phyloP scores from a whole-genome alignment of 2,329 filamentous ascomycete species.

The Fusarium robinianum region DNA sequence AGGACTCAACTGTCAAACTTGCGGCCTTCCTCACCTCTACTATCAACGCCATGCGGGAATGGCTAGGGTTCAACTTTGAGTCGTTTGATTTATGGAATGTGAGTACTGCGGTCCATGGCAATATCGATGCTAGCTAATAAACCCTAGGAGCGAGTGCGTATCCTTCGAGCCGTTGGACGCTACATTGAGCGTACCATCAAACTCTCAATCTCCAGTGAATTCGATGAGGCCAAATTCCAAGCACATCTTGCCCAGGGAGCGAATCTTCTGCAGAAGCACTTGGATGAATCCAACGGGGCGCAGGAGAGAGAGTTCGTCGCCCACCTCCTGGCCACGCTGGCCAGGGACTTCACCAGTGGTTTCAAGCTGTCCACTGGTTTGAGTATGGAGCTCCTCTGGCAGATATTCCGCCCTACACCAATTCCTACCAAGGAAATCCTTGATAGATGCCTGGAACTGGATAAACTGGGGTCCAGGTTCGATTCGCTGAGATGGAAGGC shows the following conservation, averaged over 20 bases:
- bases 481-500: constrained; percentile 65
- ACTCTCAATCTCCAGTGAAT: constrained; percentile 50
- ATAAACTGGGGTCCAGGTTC: constrained; percentile 62
- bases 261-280: constrained; percentile 46
- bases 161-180: constrained; percentile 49
- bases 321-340: constrained; percentile 48
- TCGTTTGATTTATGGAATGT: constrained; percentile 41
- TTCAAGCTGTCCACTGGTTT: constrained; percentile 77
- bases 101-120: constrained; percentile 10
- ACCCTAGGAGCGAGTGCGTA: constrained; percentile 36
- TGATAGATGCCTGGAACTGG: constrained; percentile 54
- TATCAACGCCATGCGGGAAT: constrained; percentile 49
- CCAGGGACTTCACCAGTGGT: constrained; percentile 65
- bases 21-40: constrained; percentile 54
- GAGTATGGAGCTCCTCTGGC: constrained; percentile 82
- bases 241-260: constrained; percentile 61
- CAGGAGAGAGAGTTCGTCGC: constrained; percentile 45
- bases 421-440: constrained; percentile 53
- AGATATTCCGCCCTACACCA: constrained; percentile 66
- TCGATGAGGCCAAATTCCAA: constrained; percentile 68
- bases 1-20: constrained; percentile 63
- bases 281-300: constrained; percentile 32
- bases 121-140: constrained; percentile 3
- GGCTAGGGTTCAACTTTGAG: constrained; percentile 44
- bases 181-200: constrained; percentile 60